Conservation (phyloP, 768 basidiomycete genomes). For the Sporobolomyces phaffii region DNA sequence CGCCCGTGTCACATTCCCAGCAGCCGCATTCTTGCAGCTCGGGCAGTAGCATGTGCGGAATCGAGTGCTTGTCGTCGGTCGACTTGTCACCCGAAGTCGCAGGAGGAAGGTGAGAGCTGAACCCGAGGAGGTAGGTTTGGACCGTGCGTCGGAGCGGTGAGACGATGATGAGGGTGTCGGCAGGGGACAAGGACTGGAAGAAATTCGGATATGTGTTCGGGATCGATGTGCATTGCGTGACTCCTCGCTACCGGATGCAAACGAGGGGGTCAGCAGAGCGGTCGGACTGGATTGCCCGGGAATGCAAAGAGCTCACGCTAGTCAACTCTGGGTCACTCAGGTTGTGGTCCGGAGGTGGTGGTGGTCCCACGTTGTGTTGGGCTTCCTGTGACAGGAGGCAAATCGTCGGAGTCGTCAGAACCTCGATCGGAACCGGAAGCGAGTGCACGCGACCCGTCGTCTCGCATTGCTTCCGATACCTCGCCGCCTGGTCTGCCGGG, state of each 20-base stretch:
- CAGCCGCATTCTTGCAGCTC: conserved; percentile 33
- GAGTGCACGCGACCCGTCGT: neutral
- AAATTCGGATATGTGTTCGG: conserved; percentile 24
- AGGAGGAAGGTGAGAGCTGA: conserved; percentile 7
- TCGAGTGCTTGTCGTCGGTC: neutral
- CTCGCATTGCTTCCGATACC: neutral
- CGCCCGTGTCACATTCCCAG: conserved; percentile 28
- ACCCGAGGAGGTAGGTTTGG: conserved; percentile 30
- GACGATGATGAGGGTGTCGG: conserved; percentile 25
- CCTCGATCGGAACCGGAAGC: neutral
- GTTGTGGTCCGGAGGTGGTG: conserved; percentile 27
- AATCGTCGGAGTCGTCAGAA: neutral
- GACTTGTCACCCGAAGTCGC: neutral
- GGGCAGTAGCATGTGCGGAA: conserved; percentile 19
- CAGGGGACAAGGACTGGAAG: conserved; percentile 15
- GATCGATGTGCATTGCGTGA: conserved; percentile 27
- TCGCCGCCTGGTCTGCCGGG: neutral
- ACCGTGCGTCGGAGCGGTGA: conserved; percentile 36
- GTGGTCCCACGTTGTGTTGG: conserved; percentile 28
- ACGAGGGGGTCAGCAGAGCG: too few species aligned
- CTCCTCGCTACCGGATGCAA: conserved; percentile 15
- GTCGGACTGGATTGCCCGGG: too few species aligned
- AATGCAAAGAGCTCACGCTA: too few species aligned
- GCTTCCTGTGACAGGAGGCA: conserved; percentile 18
- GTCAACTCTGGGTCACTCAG: conserved; percentile 24